Evolutionary conservation across 1,284 basidiomycete genomes (phyloP).

Genomic region (Leccinum cinnamomeum): DNA sequence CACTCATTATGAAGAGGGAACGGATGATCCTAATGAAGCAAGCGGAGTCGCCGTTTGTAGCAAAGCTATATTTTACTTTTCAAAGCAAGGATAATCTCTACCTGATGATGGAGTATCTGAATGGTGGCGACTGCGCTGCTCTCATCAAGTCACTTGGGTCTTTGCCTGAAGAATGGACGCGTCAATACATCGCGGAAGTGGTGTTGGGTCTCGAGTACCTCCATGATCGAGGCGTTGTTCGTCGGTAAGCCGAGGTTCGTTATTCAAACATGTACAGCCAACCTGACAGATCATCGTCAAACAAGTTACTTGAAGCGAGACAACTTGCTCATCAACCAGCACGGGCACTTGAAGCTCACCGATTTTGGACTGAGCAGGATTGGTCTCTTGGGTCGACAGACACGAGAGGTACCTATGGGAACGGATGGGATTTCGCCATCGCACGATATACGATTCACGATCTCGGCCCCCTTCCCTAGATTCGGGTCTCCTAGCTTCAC

Average conservation of each 20-base stretch:
- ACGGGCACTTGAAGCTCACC: slow-evolving; percentile 95
- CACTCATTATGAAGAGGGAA: slow-evolving; percentile 45
- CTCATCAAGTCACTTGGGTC: slow-evolving; percentile 93
- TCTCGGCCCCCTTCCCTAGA: slow-evolving; percentile 82
- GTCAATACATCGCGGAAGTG: slow-evolving; percentile 95
- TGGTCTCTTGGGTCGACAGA: slow-evolving; percentile 95
- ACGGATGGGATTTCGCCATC: slow-evolving; percentile 46
- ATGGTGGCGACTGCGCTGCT: slow-evolving; percentile 96
- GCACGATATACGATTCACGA: slow-evolving; percentile 62
- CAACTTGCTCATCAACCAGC: slow-evolving; percentile 94
- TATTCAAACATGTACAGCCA: neutral
- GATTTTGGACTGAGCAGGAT: slow-evolving; percentile 98
- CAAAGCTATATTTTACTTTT: slow-evolving; percentile 98
- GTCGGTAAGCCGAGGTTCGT: slow-evolving; percentile 69
- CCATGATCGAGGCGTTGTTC: slow-evolving; percentile 92
- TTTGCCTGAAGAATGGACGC: slow-evolving; percentile 95
- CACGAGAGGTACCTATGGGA: slow-evolving; percentile 71
- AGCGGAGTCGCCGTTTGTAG: slow-evolving; percentile 98
- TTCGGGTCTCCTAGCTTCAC: slow-evolving; percentile 75
- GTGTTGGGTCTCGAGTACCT: slow-evolving; percentile 94
- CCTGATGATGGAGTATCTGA: slow-evolving; percentile 98
- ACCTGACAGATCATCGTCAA: slow-evolving; percentile 14
- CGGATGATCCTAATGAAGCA: slow-evolving; percentile 99
- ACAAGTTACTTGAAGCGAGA: slow-evolving; percentile 95
- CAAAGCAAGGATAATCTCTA: slow-evolving; percentile 99